A percentile compares a stretch with the other conserved stretches of the same genome.
These are phyloP conservation scores for Penicillium angulare DNA, from an alignment of 495 filamentous ascomycete species.

Conservation along the genomic window DNA sequence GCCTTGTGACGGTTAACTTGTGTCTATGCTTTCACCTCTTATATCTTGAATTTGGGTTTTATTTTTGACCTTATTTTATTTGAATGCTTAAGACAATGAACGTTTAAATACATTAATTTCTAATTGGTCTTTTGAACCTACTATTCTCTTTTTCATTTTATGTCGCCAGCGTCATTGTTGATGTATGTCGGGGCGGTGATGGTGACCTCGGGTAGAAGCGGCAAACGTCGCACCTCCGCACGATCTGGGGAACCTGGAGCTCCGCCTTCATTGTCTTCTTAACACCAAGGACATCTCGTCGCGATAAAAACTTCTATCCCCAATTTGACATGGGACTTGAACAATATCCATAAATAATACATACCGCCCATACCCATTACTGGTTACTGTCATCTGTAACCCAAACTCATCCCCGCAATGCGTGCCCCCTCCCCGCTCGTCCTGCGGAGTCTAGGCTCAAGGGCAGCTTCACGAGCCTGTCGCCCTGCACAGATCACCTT, in stretches of 20 bases:
- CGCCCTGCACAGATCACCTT: conserved; percentile 5
- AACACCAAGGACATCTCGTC: background rate
- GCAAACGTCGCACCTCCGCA: conserved; percentile 44
- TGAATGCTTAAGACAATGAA: background rate
- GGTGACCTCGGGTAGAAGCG: conserved; percentile 36
- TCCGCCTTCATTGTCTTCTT: conserved; percentile 1
- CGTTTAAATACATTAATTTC: background rate
- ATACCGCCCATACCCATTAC: no score
- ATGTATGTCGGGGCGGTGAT: conserved; percentile 5
- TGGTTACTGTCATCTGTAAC: background rate
- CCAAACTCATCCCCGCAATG: conserved; percentile 32
- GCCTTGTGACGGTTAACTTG: conserved; percentile 1
- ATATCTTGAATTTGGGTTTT: no score
- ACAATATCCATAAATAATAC: no score
- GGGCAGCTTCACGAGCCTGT: conserved; percentile 12
- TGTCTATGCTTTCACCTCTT: no score
- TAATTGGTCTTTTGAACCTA: background rate
- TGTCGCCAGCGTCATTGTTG: background rate
- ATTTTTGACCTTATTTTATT: no score
- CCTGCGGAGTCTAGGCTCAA: conserved; percentile 33
- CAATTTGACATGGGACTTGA: no score
- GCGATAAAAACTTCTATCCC: no score
- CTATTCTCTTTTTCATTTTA: background rate
- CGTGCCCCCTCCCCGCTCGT: conserved; percentile 36
- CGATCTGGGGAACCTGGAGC: conserved; percentile 24